Conservation (phyloP, 139 green algal genomes). For the Microglena sp. region DNA sequence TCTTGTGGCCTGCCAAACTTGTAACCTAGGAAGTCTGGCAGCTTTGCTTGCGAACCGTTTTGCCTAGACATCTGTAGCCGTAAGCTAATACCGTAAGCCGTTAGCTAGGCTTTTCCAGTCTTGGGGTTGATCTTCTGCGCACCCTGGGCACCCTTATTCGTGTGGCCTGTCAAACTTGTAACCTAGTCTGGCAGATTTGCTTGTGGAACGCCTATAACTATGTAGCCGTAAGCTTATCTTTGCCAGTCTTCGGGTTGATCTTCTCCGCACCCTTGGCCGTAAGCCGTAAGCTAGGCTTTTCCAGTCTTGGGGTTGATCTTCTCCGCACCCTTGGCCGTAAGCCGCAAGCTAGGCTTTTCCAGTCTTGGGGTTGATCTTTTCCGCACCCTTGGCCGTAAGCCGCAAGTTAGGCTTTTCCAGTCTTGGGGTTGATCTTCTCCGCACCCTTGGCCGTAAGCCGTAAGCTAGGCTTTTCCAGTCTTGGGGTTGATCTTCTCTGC, state of each 20-base stretch:
- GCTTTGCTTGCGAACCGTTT: too few species aligned
- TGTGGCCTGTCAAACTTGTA: too few species aligned
- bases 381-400: neutral
- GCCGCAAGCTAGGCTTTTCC: too few species aligned
- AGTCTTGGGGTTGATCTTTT: constrained; percentile 34
- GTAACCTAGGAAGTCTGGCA: constrained; percentile 45
- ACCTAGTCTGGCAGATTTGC: too few species aligned
- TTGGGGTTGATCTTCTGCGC: too few species aligned
- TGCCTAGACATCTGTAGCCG: too few species aligned
- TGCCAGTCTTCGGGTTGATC: constrained; percentile 33
- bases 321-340: constrained; percentile 4
- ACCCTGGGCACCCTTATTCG: too few species aligned
- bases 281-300: neutral
- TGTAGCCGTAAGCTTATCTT: too few species aligned
- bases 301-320: constrained; percentile 32
- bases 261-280: constrained; percentile 12
- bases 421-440: constrained; percentile 34
- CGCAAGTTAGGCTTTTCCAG: too few species aligned
- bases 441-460: neutral
- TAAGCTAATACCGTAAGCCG: too few species aligned
- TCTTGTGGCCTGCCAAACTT: constrained; percentile 41
- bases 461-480: constrained; percentile 31
- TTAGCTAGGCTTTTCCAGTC: neutral
- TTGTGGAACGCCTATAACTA: too few species aligned
- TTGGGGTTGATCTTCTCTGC: constrained; percentile 31